Percentiles rank a stretch among this genome's conserved stretches.
These are phyloP conservation scores for Oenanthe javanica DNA, from an alignment of 140 eudicot genomes.

Conservation along the genomic window DNA sequence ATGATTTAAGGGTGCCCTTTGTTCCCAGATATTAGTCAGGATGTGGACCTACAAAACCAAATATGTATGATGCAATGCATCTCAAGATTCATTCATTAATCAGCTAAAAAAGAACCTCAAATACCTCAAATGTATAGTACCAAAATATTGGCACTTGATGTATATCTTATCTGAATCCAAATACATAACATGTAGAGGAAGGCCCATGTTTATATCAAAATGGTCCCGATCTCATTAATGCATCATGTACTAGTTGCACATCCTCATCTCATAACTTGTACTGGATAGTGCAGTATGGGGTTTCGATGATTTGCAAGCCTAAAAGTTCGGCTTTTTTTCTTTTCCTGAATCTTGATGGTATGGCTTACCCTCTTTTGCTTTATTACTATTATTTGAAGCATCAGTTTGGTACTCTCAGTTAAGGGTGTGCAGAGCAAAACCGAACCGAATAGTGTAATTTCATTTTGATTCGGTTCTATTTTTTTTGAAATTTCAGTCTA, in stretches of 20 bases:
- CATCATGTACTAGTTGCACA: background rate
- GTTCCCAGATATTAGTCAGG: slow-evolving; percentile 15
- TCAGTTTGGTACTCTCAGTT: background rate
- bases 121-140: slow-evolving; percentile 24
- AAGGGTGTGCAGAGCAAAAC: too few relatives aligned
- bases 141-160: slow-evolving; percentile 16
- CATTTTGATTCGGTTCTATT: too few relatives aligned
- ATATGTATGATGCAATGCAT: slow-evolving; percentile 30
- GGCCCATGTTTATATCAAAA: background rate
- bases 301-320: background rate
- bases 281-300: background rate
- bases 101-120: slow-evolving; percentile 13
- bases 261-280: background rate
- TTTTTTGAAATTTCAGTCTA: too few relatives aligned
- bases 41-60: slow-evolving; percentile 21
- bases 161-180: background rate
- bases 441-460: too few relatives aligned
- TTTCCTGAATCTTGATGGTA: background rate
- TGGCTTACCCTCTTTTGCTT: background rate
- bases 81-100: slow-evolving; percentile 17
- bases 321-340: background rate
- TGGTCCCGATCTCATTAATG: slow-evolving; percentile 1
- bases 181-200: background rate
- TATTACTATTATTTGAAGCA: background rate
- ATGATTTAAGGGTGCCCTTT: slow-evolving; percentile 9